A percentile compares a stretch with the other conserved stretches of the same genome.
Evolutionary conservation across 129 eudicot genomes (phyloP).

Genomic region (Flaveria linearis): DNA sequence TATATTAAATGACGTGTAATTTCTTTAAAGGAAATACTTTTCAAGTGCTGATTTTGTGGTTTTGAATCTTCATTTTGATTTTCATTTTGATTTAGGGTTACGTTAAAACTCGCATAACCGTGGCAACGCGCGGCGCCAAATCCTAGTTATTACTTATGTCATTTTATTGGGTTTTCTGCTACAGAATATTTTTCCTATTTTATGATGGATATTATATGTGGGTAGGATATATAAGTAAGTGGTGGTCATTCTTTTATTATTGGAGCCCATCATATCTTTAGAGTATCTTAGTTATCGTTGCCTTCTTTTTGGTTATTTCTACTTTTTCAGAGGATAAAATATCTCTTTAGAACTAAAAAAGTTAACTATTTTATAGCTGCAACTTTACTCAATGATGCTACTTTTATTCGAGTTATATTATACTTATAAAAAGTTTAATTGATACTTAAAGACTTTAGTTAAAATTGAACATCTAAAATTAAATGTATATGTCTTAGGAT

Average conservation of each 20-base stretch:
- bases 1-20: too few relatives aligned
- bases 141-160: too few relatives aligned
- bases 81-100: too few relatives aligned
- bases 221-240: constrained; percentile 16
- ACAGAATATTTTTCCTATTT: neutral
- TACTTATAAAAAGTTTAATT: neutral
- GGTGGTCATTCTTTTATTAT: constrained; percentile 27
- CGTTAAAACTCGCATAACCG: too few relatives aligned
- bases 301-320: constrained; percentile 8
- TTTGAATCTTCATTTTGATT: too few relatives aligned
- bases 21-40: too few relatives aligned
- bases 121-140: too few relatives aligned
- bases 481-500: too few relatives aligned
- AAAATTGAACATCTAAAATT: neutral
- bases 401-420: neutral
- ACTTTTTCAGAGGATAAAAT: neutral
- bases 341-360: neutral
- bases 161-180: too few relatives aligned
- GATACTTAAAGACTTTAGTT: neutral
- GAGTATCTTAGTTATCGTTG: constrained; percentile 23
- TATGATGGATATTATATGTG: constrained; percentile 17
- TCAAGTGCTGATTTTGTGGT: too few relatives aligned
- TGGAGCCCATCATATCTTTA: constrained; percentile 31
- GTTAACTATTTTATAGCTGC: neutral
- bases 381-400: neutral